These are phyloP conservation scores for Penstemon eatonii DNA, from an alignment of 257 asterid genomes.

Conservation along the genomic window DNA sequence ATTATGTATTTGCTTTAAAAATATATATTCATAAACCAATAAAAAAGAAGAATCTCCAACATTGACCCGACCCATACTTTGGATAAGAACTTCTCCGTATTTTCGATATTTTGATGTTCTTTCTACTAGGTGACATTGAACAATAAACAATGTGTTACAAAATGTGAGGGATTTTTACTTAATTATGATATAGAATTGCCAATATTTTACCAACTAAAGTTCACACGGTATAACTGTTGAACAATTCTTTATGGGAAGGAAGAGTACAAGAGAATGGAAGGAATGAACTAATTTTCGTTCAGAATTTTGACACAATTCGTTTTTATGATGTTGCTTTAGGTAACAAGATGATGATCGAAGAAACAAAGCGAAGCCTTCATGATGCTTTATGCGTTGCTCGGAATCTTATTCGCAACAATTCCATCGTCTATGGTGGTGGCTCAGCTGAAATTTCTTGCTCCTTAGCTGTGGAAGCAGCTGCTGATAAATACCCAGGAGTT, in stretches of 20 bases:
- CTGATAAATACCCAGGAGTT: slow-evolving; percentile 95
- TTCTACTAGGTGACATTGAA: no score
- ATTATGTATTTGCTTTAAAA: no score
- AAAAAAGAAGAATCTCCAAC: no score
- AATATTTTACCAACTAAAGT: no score
- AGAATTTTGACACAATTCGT: slow-evolving; percentile 1
- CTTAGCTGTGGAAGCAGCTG: slow-evolving; percentile 95
- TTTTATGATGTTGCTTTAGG: slow-evolving; percentile 45
- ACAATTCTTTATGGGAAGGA: background rate
- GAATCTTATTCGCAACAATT: slow-evolving; percentile 88
- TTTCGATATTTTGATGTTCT: no score
- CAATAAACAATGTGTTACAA: no score
- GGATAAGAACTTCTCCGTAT: no score
- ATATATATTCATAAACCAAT: no score
- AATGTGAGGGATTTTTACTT: no score
- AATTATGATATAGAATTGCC: no score
- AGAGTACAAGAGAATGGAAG: background rate
- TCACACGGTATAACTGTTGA: no score
- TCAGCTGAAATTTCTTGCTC: slow-evolving; percentile 95
- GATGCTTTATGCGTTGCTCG: slow-evolving; percentile 95
- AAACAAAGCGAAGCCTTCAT: slow-evolving; percentile 95
- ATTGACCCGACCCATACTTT: no score
- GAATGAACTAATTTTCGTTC: background rate
- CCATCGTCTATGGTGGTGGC: slow-evolving; percentile 98
- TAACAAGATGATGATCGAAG: slow-evolving; percentile 98